Conservation (phyloP, 257 asterid genomes). For the Vinca minor region DNA sequence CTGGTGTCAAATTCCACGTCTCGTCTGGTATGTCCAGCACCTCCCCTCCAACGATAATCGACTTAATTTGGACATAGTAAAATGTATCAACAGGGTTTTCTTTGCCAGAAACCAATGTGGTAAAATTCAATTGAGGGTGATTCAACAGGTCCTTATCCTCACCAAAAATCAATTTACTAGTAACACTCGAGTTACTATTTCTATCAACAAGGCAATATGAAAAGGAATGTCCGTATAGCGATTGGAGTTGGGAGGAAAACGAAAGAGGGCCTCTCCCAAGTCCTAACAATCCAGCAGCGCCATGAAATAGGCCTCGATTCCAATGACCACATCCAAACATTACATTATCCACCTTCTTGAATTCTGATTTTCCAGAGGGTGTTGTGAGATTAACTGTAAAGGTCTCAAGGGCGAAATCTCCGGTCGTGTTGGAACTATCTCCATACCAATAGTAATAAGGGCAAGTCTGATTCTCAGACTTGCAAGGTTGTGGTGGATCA, state of each 20-base stretch:
- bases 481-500: conserved; percentile 52
- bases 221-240: conserved; percentile 60
- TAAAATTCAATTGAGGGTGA: conserved; percentile 60
- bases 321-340: conserved; percentile 98
- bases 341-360: conserved; percentile 58
- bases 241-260: conserved; percentile 71
- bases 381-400: conserved; percentile 74
- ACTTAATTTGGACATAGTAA: conserved; percentile 58
- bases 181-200: conserved; percentile 64
- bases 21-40: conserved; percentile 53
- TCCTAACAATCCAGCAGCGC: conserved; percentile 87
- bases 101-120: conserved; percentile 40
- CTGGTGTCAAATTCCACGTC: too few species aligned
- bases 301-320: conserved; percentile 88
- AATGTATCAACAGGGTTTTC: conserved; percentile 65
- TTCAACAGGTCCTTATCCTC: conserved; percentile 49
- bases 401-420: conserved; percentile 72
- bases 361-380: conserved; percentile 33
- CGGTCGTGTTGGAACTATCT: conserved; percentile 83
- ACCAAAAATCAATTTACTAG: conserved; percentile 76
- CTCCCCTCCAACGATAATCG: conserved; percentile 66
- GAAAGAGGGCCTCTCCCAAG: conserved; percentile 78
- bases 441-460: conserved; percentile 96
- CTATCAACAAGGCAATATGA: conserved; percentile 85
- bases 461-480: conserved; percentile 40